These are phyloP conservation scores for Trypanosoma cruzi DNA, from an alignment of 208 protist genomes.

Conservation along the genomic window DNA sequence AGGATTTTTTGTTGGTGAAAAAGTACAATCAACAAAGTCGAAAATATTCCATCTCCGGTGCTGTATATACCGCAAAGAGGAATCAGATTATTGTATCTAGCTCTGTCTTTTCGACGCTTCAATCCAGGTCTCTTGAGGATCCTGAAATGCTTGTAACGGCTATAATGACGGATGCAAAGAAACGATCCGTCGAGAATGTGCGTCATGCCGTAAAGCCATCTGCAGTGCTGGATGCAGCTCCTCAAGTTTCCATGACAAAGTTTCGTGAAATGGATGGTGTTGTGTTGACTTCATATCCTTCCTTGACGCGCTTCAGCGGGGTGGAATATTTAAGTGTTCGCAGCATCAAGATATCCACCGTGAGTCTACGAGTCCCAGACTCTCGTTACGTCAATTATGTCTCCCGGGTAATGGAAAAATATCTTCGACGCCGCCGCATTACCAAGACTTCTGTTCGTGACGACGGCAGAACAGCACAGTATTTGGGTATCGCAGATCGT, in stretches of 20 bases:
- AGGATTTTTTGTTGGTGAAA: constrained; percentile 36
- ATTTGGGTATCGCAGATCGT: constrained; percentile 40
- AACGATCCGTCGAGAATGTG: background rate
- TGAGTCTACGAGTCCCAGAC: constrained; percentile 15
- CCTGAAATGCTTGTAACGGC: constrained; percentile 4
- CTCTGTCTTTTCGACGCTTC: constrained; percentile 15
- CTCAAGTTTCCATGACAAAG: constrained; percentile 15
- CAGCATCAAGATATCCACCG: background rate
- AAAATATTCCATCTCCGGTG: constrained; percentile 39
- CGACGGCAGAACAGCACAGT: background rate
- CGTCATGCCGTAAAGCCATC: constrained; percentile 16
- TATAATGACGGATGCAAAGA: background rate
- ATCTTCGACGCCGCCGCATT: background rate
- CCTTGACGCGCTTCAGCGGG: constrained; percentile 5
- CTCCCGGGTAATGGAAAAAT: background rate
- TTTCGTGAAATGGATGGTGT: background rate
- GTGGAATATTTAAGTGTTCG: constrained; percentile 22
- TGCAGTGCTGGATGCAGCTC: constrained; percentile 12
- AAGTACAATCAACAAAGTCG: constrained; percentile 17
- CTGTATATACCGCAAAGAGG: constrained; percentile 42
- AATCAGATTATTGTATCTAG: constrained; percentile 50
- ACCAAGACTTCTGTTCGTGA: constrained; percentile 4
- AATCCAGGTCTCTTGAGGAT: constrained; percentile 12
- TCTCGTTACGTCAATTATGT: constrained; percentile 5
- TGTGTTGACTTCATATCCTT: constrained; percentile 24